A percentile compares a stretch with the other conserved stretches of the same genome.
Conservation (phyloP, 2,329 filamentous ascomycete genomes). For the Xylaria sp. region DNA sequence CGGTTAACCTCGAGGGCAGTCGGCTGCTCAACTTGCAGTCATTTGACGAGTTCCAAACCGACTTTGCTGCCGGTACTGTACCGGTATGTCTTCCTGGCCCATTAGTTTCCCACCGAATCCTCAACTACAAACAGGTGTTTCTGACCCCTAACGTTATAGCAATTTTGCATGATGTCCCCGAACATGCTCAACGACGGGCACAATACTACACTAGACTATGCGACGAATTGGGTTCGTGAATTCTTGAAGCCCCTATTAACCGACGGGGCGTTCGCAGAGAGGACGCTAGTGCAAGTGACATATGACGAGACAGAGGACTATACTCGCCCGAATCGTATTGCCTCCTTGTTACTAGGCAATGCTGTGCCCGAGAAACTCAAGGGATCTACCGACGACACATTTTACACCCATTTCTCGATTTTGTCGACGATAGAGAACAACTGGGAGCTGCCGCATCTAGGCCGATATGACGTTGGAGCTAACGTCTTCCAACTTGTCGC, state of each 20-base stretch:
- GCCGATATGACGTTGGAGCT: slow-evolving; percentile 50
- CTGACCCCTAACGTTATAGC: slow-evolving; percentile 46
- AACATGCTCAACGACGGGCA: slow-evolving; percentile 76
- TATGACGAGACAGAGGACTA: slow-evolving; percentile 84
- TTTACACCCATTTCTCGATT: slow-evolving; percentile 71
- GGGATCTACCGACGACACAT: slow-evolving; percentile 75
- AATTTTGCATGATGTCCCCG: slow-evolving; percentile 72
- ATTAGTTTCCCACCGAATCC: neutral
- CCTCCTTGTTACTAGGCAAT: slow-evolving; percentile 77
- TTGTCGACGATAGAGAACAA: slow-evolving; percentile 71
- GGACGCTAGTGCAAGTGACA: slow-evolving; percentile 79
- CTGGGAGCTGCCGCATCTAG: slow-evolving; percentile 68
- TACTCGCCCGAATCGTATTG: slow-evolving; percentile 72
- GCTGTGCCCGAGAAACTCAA: slow-evolving; percentile 71
- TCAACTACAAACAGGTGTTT: neutral
- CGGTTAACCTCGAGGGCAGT: slow-evolving; percentile 52
- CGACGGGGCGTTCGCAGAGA: slow-evolving; percentile 75
- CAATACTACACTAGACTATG: slow-evolving; percentile 76
- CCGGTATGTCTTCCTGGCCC: slow-evolving; percentile 51
- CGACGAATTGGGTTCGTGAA: slow-evolving; percentile 72
- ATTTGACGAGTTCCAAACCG: slow-evolving; percentile 69
- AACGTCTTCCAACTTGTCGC: slow-evolving; percentile 71
- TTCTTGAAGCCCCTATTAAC: slow-evolving; percentile 77
- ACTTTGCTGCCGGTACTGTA: slow-evolving; percentile 65
- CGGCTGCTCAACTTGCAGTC: slow-evolving; percentile 71